Base-by-base conservation (phyloP, 768 basidiomycete genomes). In the Tricholoma hemisulphureum region DNA sequence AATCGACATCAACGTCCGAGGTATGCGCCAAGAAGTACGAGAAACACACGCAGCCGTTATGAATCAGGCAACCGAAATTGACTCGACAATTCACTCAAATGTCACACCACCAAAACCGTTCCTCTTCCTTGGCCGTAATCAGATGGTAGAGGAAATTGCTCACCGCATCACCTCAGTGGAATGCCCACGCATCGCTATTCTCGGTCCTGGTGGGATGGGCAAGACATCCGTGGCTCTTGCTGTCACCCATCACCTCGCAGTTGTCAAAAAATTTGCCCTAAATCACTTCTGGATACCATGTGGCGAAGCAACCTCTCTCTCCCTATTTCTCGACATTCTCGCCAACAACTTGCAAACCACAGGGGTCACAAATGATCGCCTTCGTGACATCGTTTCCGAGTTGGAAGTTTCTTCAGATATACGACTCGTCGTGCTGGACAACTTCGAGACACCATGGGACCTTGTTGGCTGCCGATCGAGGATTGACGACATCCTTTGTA, bases 361-460 rank as follows among this genome's bases (percentile, higher is more conserved):
- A n/a, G 54, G 53, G 6, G 58, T 57, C 26, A 67, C 65, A 16
- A 58, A 63, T 16, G 61, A 69, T 55, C 48, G 50, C 6, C 59
- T 66, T 16, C 51, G 29, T 9, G 57, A 66, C 51, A 64, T 69
- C 46, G 45, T 68, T 24, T 51, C 48, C 18, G 67, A 68, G 52
- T 68, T 71, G 18, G 41, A 58, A 21, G 45, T 52, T 23, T 58
- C 65, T 9, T 61, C 58, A n/a, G 61, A 64, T 3, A 69, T 65
- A 6, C 59, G 70, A 7, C 45, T 77, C 21, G 29, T 78, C 20
- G 56, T 77, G 21, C 62, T 78, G 8, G 75, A 78, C 54, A 75
- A 77, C 53, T 75, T 78, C 53, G 77, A 78, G 64, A 74, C 75
- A 5, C 67, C 72, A 4, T 76, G 75, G 75, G 66, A 73, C 56